Evolutionary conservation across 345 rosid species (phyloP), one percentile per base, ranked within the genome.

Genomic region (Linum tenue): DNA sequence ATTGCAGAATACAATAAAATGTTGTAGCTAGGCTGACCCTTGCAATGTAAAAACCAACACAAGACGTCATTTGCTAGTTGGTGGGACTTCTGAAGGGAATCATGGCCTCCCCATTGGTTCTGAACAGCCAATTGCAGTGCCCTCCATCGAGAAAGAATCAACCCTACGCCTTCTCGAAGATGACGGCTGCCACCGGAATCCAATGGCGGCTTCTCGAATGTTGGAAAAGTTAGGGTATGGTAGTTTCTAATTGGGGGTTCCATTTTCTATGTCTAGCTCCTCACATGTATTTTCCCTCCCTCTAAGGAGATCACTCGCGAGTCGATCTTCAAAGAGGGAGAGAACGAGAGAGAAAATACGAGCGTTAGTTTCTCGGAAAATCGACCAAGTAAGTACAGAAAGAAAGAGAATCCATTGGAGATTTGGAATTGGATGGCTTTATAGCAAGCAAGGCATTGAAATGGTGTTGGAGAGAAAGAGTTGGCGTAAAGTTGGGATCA

Each of bases 41-140:
- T 70, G 38, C 87, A 69, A 55, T 80, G 83, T 51, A 77, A 74
- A 62, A 91, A 79, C 81, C 82, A 79, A 64, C 67, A 79, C 58
- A 81, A 67, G 65, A 91, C 62, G 71, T 85, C 82, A 1, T 70
- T 62, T 40, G 71, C 80, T 35, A 85, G 82, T 68, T 72, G 78
- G 55, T 76, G 81, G 60, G 71, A 82, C 67, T 80, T 85, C 64
- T 70, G 73, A 62, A 80, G 75, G 53, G 92, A 88, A 73, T 91
- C 91, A 0, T 15, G 59, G 65, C 97, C 96, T 8, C 96, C 96
- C 97, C 96, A 88, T 35, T 76, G 76, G 70, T 91, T 86, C 68
- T 80, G 66, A 48, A 91, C 81, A 6, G 96, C 97, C 83, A 91
- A 75, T 66, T 86, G 94, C 40, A 91, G 88, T 64, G 85, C 96